These are phyloP conservation scores for Cyamopsis tetragonoloba DNA, from an alignment of 306 rosid species.

Conservation along the genomic window DNA sequence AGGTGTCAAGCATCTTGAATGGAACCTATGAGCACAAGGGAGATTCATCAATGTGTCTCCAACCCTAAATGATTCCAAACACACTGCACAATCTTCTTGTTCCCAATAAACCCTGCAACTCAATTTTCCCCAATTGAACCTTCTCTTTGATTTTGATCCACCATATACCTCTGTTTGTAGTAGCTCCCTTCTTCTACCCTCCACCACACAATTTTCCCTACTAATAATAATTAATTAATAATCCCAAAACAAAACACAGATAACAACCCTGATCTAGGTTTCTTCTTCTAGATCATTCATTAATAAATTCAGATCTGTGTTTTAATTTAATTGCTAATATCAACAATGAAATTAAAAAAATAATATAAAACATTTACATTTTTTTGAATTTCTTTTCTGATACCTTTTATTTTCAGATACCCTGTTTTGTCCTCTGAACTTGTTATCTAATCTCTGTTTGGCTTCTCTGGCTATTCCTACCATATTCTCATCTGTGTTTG, in stretches of 20 bases:
- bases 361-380: background rate
- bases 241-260: background rate
- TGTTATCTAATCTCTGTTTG: conserved; percentile 68
- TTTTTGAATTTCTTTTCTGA: background rate
- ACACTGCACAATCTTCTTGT: conserved; percentile 67
- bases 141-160: conserved; percentile 43
- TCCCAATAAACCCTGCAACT: conserved; percentile 58
- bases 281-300: background rate
- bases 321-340: background rate
- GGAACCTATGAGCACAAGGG: conserved; percentile 83
- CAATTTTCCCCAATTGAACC: conserved; percentile 65
- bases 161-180: conserved; percentile 39
- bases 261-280: background rate
- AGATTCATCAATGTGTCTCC: conserved; percentile 54
- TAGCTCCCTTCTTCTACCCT: conserved; percentile 27
- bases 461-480: conserved; percentile 66
- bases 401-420: conserved; percentile 45
- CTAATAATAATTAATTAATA: background rate
- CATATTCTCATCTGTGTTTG: conserved; percentile 45
- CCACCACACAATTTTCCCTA: conserved; percentile 24
- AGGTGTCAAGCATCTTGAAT: conserved; percentile 66
- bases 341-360: background rate
- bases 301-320: conserved; percentile 18
- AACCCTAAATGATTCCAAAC: conserved; percentile 52
- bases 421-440: conserved; percentile 44